These are phyloP conservation scores for Styphnolobium japonicum DNA, from an alignment of 306 rosid genomes.

Conservation along the genomic window DNA sequence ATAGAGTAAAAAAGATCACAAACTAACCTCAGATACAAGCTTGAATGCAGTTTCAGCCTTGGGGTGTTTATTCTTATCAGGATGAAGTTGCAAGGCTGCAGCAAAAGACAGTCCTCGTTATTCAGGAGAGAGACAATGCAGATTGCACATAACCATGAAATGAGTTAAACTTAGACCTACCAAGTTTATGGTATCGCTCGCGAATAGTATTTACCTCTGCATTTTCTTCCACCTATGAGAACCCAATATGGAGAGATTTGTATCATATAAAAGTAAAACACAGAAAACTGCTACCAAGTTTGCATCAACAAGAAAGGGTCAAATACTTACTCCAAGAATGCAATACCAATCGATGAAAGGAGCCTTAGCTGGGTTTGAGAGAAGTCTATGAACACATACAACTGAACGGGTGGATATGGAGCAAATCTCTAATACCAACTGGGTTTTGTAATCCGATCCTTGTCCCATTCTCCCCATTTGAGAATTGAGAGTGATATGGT, in stretches of 20 bases:
- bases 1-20: neutral
- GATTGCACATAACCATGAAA: neutral
- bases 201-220: conserved; percentile 58
- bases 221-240: conserved; percentile 72
- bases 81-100: conserved; percentile 92
- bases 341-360: conserved; percentile 85
- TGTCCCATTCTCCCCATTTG: conserved; percentile 46
- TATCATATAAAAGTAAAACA: conserved; percentile 15
- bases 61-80: conserved; percentile 89
- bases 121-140: neutral
- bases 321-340: conserved; percentile 71
- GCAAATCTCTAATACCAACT: conserved; percentile 69
- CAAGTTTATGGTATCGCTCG: conserved; percentile 77
- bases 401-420: conserved; percentile 54
- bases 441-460: conserved; percentile 61
- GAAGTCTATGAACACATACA: conserved; percentile 56
- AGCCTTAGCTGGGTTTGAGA: conserved; percentile 17
- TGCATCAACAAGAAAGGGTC: neutral
- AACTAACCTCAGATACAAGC: conserved; percentile 83
- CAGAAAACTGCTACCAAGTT: neutral
- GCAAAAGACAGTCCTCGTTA: neutral
- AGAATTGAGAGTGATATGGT: neutral
- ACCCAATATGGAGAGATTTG: conserved; percentile 2
- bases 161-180: conserved; percentile 35
- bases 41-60: conserved; percentile 89